Evolutionary conservation across 2,329 filamentous ascomycete species (phyloP).

Genomic region (Penicillium freii): DNA sequence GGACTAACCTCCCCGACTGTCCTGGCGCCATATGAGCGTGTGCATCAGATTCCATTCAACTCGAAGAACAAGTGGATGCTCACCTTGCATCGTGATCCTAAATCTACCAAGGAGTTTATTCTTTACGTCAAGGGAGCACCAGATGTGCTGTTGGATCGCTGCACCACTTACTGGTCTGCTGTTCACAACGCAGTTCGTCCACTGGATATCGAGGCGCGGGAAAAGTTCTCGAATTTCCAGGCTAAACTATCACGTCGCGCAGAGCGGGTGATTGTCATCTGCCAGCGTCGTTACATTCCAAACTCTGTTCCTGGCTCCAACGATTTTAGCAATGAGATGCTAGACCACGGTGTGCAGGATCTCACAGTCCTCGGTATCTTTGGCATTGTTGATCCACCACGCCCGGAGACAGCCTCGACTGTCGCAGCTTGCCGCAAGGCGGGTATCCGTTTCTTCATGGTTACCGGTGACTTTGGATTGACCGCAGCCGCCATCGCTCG

Average conservation of each 20-base stretch:
- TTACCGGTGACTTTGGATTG: slow-evolving; percentile 44
- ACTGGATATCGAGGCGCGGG: slow-evolving; percentile 50
- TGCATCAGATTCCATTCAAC: slow-evolving; percentile 73
- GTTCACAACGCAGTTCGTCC: slow-evolving; percentile 54
- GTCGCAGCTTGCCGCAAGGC: slow-evolving; percentile 38
- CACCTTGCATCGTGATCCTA: slow-evolving; percentile 47
- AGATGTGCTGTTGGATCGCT: slow-evolving; percentile 67
- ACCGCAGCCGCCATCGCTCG: slow-evolving; percentile 43
- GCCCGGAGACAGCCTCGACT: slow-evolving; percentile 36
- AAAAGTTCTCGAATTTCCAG: slow-evolving; percentile 60
- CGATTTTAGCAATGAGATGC: slow-evolving; percentile 52
- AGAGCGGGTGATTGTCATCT: slow-evolving; percentile 67
- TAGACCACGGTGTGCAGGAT: slow-evolving; percentile 40
- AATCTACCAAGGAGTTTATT: slow-evolving; percentile 30
- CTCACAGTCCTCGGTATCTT: slow-evolving; percentile 54
- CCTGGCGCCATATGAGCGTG: slow-evolving; percentile 58
- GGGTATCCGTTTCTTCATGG: slow-evolving; percentile 45
- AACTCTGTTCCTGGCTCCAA: slow-evolving; percentile 46
- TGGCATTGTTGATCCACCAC: slow-evolving; percentile 46
- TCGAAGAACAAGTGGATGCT: slow-evolving; percentile 85
- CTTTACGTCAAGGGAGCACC: slow-evolving; percentile 71
- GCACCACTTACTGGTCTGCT: slow-evolving; percentile 58
- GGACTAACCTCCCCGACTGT: slow-evolving; percentile 58
- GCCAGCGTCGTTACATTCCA: slow-evolving; percentile 57
- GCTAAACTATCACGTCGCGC: slow-evolving; percentile 67